These are phyloP conservation scores for Aspergillus tanneri DNA, from an alignment of 2,329 filamentous ascomycete species.

Conservation along the genomic window DNA sequence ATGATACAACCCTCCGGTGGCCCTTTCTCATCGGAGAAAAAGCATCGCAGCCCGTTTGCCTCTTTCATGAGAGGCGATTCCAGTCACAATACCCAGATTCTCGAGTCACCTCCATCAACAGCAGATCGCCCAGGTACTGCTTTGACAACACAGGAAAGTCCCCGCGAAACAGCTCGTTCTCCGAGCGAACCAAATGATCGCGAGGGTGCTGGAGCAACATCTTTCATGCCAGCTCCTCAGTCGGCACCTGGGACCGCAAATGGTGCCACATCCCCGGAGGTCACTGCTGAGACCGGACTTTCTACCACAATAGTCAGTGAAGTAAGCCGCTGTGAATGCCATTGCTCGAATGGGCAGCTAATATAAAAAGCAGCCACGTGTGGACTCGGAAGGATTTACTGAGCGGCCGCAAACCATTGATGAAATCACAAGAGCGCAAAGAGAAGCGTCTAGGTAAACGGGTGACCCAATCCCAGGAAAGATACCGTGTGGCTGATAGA, in stretches of 20 bases:
- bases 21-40: constrained; percentile 39
- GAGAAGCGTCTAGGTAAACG: constrained; percentile 44
- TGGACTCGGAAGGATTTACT: constrained; percentile 44
- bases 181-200: constrained; percentile 29
- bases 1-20: constrained; percentile 37
- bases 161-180: constrained; percentile 23
- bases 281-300: constrained; percentile 17
- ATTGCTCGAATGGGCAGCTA: constrained; percentile 8
- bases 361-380: constrained; percentile 24
- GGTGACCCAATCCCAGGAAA: not conserved
- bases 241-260: constrained; percentile 27
- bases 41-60: constrained; percentile 44
- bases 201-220: constrained; percentile 18
- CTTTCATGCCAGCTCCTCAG: constrained; percentile 23
- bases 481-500: constrained; percentile 18
- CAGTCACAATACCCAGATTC: constrained; percentile 36
- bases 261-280: constrained; percentile 24
- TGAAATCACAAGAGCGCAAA: constrained; percentile 46
- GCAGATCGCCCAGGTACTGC: constrained; percentile 35
- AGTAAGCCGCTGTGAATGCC: constrained; percentile 14
- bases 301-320: constrained; percentile 25
- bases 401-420: constrained; percentile 43
- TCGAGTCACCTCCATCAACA: constrained; percentile 32
- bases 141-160: constrained; percentile 27
- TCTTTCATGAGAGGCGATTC: constrained; percentile 45